Evolutionary conservation across 2,329 filamentous ascomycete genomes (phyloP), one percentile per base, ranked within the genome.

Genomic region (Rutstroemia sp.): DNA sequence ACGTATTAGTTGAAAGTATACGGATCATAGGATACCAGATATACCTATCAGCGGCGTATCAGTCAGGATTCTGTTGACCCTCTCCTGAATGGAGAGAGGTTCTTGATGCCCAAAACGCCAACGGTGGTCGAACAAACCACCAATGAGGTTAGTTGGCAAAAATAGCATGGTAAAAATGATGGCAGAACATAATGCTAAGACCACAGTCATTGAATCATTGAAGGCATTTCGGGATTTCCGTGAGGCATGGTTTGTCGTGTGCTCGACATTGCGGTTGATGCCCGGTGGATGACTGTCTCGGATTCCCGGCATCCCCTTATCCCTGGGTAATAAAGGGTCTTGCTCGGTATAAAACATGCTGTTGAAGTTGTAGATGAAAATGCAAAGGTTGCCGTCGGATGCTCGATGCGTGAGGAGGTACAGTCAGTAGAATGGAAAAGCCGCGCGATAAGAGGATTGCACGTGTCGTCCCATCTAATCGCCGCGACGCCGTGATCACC

Each of bases 11-110:
- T 2, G 7, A 36, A 17, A 2, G 23, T 30, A 9, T 48, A 27
- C 8, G 5, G 7, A n/a, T 39, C 16, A 16, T 19, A 40, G 40
- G 23, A 27, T 23, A 19, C 34, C 17, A 48, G 54, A 51, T n/a
- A 30, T 48, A 76, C 75, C 75, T 62, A 78, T 77, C 57, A 79
- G 67, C 38, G 77, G 77, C 5, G 75, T 78, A 19, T 71, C 63
- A 5, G 68, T 66, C 30, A 79, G 63, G 25, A 79, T 78, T 39
- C 65, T 66, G 14, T 72, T 67, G 9, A 76, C 76, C 57, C 76
- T 62, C 39, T 66, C 58, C 10, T 65, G 63, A 21, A 72, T 54
- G 6, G 67, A 67, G 44, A 57, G 55, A 17, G 64, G 63, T 8
- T 38, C 42, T 54, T 59, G 57, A 40, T 47, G 39, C 40, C 46